Evolutionary conservation across 768 basidiomycete species (phyloP), one percentile per base, ranked within the genome.

Genomic region (Boletus insuetus): DNA sequence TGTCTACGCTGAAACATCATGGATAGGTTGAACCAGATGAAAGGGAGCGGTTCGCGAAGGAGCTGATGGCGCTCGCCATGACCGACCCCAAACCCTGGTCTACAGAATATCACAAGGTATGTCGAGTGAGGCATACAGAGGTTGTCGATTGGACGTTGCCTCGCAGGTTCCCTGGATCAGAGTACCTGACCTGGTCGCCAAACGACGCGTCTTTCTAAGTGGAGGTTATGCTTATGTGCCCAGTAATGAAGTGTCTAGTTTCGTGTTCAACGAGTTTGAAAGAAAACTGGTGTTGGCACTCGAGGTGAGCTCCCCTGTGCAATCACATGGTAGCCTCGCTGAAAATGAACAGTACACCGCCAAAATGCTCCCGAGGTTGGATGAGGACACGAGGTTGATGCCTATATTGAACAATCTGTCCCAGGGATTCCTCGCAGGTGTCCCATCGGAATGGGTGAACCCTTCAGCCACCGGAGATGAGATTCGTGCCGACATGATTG

Each of bases 401-500:
- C 95, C 95, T 19, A 83, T 99, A 51, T 82, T 99, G 14, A 82
- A 88, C 56, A 94, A 97, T 69, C 80, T 99, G 13, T 95, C 94
- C 3, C 86, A 91, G 69, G 95, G 94, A 46, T 98, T 98, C 82
- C 76, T 94, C 20, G 88, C 91, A 2, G 97, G 97, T 24, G 83
- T 96, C 38, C 82, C 91, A 2, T 89, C 91, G 3, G 90, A 94
- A 66, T 93, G 91, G 86, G 73, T 75, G 51, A 80, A 76, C 46
- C 75, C 79, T 20, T 75, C 81, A 13, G 76, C 80, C 12, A 77
- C 75, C 31, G 81, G 81, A 0, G 84, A 86, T 31, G 82, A 81
- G 43, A 85, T 98, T 60, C 94, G 83, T 55, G 95, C 95, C 1
- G 96, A 97, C 49, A 95, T 96, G 94, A 79, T 99, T 2, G 91